Base-by-base conservation (phyloP, 768 basidiomycete species). In the Artomyces pyxidatus region DNA sequence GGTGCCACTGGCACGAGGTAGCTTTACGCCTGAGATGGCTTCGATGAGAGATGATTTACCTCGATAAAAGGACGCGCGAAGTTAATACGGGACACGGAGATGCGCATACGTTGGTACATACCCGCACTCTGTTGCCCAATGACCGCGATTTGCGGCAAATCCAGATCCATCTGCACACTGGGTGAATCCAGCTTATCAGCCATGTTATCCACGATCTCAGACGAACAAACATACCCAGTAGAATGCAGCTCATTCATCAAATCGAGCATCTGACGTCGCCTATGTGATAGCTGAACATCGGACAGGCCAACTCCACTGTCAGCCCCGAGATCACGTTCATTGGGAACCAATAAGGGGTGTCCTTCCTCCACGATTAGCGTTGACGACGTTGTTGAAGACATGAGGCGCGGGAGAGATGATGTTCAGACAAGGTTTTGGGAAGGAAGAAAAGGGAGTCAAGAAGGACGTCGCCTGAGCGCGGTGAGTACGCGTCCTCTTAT, bases 31-130 rank as follows among this genome's bases (percentile, higher is more conserved):
- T 0, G 83, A 85, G 39, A 88, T 86, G 0, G 82, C 75, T 55
- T 88, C 85, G 10, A 88, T 87, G 4, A 88, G 70, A 0, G 85
- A 88, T 0, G 83, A 85, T 57, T 88, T 88, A 0, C 86, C 86
- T 0, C n/a, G n/a, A n/a, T n/a, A n/a, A n/a, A n/a, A n/a, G 82
- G 83, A 38, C 80, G 83, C 54, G 88, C 86, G 2, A 71, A 74
- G 1, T 86, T 85, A 16, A 86, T 75, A 37, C 87, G 87, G 86
- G 0, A 88, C 65, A 55, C 86, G 83, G 9, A 89, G 77, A 45
- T 88, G 82, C 12, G 74, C 68, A 52, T 86, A n/a, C n/a, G n/a
- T n/a, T n/a, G n/a, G n/a, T n/a, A 35, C 32, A 14, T 35, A 12
- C 32, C 32, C 14, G 32, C 32, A 17, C 32, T 35, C 17, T 35